Evolutionary conservation across 768 basidiomycete species (phyloP), one percentile per base, ranked within the genome.

Genomic region (Collybia sordida): DNA sequence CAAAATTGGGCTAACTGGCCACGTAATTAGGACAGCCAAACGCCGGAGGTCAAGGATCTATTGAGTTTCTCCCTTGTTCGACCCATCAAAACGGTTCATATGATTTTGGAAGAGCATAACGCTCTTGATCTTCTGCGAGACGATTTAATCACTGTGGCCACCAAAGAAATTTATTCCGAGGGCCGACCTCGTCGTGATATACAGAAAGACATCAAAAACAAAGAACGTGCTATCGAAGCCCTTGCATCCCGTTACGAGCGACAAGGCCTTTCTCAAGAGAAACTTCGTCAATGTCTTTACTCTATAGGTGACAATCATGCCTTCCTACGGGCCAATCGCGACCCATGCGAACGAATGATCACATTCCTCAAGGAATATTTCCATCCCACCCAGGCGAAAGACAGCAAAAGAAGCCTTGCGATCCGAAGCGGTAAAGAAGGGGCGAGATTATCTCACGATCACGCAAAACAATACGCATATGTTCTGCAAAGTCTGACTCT

Each of bases 251-350:
- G 79, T 28, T 91, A 90, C 59, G 72, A 79, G 23, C 74, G 78
- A 17, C 69, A 74, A 15, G 79, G 77, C 5, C 74, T 90, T 17
- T 69, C 74, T 11, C 83, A 83, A 55, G 90, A 93, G 60, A 68
- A 75, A 41, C 70, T 90, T 8, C 78, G 85, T 24, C 87, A 91
- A 61, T 92, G 90, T 61, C 65, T 93, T 43, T 93, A 93, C 64
- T 89, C 86, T 58, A 92, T 93, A 44, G 91, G 91, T 2, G 91
- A 93, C 66, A 93, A 93, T 59, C 89, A 93, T 61, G 88, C 91
- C 9, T 93, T 93, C 76, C 69, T 93, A 54, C 82, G 91, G 23
- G 81, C 81, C 47, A 93, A 93, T 56, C 88, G 91, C 34, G 91
- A 93, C 62, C 91, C 91, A 42, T 93, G 91, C 68, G 90, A 93